phyloP scores from a whole-genome alignment of 331 rosid species.

The Cydonia oblonga region DNA sequence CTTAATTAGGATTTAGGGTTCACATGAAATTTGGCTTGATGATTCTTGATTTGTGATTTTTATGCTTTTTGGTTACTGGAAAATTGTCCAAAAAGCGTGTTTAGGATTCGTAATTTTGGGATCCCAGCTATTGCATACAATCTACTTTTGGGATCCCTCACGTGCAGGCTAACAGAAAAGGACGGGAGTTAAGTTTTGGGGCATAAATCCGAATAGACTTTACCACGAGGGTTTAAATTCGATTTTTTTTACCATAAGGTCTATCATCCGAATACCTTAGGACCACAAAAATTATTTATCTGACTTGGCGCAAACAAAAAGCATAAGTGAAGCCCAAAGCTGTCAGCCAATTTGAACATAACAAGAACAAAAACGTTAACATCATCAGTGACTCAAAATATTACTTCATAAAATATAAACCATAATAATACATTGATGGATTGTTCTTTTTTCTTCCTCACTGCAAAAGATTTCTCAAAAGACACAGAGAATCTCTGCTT shows the following conservation, averaged over 20 bases:
- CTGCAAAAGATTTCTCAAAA: conserved; percentile 12
- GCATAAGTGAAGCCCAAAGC: conserved; percentile 37
- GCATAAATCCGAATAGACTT: too few species aligned
- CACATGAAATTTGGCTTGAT: not conserved
- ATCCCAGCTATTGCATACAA: too few species aligned
- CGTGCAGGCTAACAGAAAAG: too few species aligned
- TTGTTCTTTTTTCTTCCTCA: conserved; percentile 9
- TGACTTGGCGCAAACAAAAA: too few species aligned
- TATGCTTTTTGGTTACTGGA: not conserved
- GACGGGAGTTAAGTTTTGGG: too few species aligned
- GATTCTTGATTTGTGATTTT: not conserved
- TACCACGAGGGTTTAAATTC: too few species aligned
- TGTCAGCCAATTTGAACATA: conserved; percentile 46
- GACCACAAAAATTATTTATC: too few species aligned
- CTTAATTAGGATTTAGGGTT: not conserved
- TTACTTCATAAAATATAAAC: conserved; percentile 3
- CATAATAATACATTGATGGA: not conserved
- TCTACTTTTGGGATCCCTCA: too few species aligned
- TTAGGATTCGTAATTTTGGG: not conserved
- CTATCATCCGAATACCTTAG: too few species aligned
- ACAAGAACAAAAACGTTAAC: conserved; percentile 20
- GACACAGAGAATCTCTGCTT: conserved; percentile 28
- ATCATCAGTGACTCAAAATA: not conserved
- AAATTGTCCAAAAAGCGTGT: not conserved
- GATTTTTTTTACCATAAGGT: too few species aligned